Evolutionary conservation across 768 basidiomycete species (phyloP).

Genomic region (Pluteus cervinus): DNA sequence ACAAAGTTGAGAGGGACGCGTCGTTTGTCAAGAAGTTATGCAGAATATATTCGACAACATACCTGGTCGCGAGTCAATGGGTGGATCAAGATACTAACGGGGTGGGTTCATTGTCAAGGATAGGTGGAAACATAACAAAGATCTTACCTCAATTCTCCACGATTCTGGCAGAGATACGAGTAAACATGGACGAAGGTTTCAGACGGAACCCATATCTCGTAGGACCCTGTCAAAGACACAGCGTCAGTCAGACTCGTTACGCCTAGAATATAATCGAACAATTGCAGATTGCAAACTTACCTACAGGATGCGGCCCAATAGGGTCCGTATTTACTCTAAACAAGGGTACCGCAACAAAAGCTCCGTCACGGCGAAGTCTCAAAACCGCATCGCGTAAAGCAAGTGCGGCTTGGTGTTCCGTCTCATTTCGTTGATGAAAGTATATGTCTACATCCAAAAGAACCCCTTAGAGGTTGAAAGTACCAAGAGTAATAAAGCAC

Average conservation of each 20-base stretch:
- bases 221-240: slow-evolving; percentile 46
- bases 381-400: slow-evolving; percentile 68
- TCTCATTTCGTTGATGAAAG: slow-evolving; percentile 62
- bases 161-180: slow-evolving; percentile 66
- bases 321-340: slow-evolving; percentile 65
- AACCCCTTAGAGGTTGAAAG: background rate
- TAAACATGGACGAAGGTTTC: slow-evolving; percentile 74
- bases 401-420: slow-evolving; percentile 59
- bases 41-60: slow-evolving; percentile 17
- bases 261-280: background rate
- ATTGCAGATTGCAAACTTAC: slow-evolving; percentile 28
- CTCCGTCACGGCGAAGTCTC: slow-evolving; percentile 64
- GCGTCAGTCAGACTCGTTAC: background rate
- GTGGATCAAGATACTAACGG: slow-evolving; percentile 73
- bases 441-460: slow-evolving; percentile 54
- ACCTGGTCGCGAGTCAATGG: slow-evolving; percentile 71
- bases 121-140: background rate
- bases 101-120: no score
- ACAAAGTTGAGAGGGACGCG: slow-evolving; percentile 1
- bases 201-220: slow-evolving; percentile 75
- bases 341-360: slow-evolving; percentile 74
- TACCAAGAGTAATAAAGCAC: slow-evolving; percentile 14
- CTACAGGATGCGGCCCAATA: slow-evolving; percentile 72
- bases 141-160: slow-evolving; percentile 59
- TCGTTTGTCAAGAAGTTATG: slow-evolving; percentile 4